Conservation (phyloP, 768 basidiomycete genomes). For the Tubosaeta sp. region DNA sequence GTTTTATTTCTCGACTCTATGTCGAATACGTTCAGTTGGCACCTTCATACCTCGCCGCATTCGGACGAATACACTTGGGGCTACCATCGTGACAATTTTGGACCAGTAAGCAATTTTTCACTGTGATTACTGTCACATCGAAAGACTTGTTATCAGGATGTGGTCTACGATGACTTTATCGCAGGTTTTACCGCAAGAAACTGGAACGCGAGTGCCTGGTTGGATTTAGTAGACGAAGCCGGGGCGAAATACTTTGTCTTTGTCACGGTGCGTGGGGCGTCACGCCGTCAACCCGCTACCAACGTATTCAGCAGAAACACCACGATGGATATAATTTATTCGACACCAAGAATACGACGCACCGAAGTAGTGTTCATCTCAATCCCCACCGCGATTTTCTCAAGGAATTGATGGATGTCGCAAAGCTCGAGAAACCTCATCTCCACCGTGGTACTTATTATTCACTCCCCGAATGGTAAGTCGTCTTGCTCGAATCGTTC, state of each 20-base stretch:
- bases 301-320: constrained; percentile 41
- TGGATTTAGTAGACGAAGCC: constrained; percentile 49
- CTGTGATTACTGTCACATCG: not conserved
- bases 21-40: constrained; percentile 30
- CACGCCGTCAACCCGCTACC: not conserved
- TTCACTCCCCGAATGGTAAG: constrained; percentile 52
- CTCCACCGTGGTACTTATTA: constrained; percentile 57
- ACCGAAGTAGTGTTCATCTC: constrained; percentile 46
- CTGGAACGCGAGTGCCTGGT: constrained; percentile 53
- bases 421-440: constrained; percentile 45
- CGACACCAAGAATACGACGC: constrained; percentile 50
- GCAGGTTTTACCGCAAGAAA: constrained; percentile 46
- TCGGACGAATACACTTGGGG: constrained; percentile 40
- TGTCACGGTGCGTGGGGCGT: constrained; percentile 37
- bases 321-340: constrained; percentile 59
- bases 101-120: constrained; percentile 29
- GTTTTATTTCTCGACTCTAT: not conserved
- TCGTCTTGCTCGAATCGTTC: not conserved
- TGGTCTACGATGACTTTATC: constrained; percentile 58
- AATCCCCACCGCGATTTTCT: constrained; percentile 51
- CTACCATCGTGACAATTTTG: constrained; percentile 49
- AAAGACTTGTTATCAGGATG: constrained; percentile 26
- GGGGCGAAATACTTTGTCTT: constrained; percentile 63
- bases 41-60: constrained; percentile 35
- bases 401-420: constrained; percentile 45